phyloP scores from a whole-genome alignment of 352 stramenopile species.

The Thalassiosira delicatula region DNA sequence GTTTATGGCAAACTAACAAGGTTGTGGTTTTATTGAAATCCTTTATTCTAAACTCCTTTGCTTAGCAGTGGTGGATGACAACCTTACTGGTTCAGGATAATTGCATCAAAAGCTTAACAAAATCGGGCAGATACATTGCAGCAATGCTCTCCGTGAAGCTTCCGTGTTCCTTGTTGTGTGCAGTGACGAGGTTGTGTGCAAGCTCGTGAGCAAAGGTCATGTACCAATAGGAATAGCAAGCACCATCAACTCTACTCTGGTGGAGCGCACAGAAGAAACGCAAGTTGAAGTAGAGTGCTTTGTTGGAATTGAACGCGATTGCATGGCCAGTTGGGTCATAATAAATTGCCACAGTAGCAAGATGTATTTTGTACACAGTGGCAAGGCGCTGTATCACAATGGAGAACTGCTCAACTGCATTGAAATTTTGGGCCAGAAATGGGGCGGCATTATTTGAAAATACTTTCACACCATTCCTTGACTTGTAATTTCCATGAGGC shows the following conservation, averaged over 20 bases:
- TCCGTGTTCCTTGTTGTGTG: conserved; percentile 76
- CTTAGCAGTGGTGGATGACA: too few species aligned
- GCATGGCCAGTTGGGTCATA: conserved; percentile 69
- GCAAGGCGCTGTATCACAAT: conserved; percentile 69
- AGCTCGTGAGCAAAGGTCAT: conserved; percentile 72
- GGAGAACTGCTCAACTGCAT: conserved; percentile 72
- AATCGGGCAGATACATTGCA: conserved; percentile 71
- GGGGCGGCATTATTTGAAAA: conserved; percentile 51
- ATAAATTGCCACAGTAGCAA: conserved; percentile 68
- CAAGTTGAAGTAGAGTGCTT: conserved; percentile 79
- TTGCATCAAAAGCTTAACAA: conserved; percentile 55
- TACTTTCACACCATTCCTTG: conserved; percentile 73
- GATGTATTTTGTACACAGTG: conserved; percentile 63
- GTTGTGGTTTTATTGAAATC: too few species aligned
- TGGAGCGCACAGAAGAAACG: conserved; percentile 73
- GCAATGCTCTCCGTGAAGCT: conserved; percentile 80
- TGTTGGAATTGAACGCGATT: conserved; percentile 80
- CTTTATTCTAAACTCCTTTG: too few species aligned
- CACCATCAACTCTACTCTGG: conserved; percentile 39
- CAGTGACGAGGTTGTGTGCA: conserved; percentile 73
- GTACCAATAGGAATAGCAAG: conserved; percentile 81
- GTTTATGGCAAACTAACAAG: too few species aligned
- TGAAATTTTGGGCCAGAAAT: conserved; percentile 69
- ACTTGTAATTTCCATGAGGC: conserved; percentile 60
- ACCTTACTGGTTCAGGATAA: conserved; percentile 1